Percentiles rank a stretch among this genome's conserved stretches.
These are phyloP conservation scores for Colletotrichum incanum DNA, from an alignment of 2,329 filamentous ascomycete species.

Conservation along the genomic window DNA sequence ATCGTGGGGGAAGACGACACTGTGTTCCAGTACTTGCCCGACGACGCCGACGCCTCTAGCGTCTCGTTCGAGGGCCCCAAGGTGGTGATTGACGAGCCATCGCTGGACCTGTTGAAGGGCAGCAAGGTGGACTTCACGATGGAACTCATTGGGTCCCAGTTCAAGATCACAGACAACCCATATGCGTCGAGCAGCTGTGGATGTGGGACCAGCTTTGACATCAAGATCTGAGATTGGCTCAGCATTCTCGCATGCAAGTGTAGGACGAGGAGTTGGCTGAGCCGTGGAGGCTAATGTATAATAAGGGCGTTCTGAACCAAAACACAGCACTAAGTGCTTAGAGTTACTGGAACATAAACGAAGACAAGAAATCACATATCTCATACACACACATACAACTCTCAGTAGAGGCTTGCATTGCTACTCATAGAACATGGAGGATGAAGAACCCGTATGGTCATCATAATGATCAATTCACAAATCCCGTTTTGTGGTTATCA, in stretches of 20 bases:
- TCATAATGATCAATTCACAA: conserved; percentile 53
- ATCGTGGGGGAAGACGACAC: conserved; percentile 83
- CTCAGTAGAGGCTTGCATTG: conserved; percentile 41
- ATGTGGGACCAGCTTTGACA: conserved; percentile 97
- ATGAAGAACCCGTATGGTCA: conserved; percentile 32
- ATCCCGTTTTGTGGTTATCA: conserved; percentile 49
- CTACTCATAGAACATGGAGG: conserved; percentile 40
- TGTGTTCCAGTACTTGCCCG: conserved; percentile 80
- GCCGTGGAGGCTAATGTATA: not conserved
- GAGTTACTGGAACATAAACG: too few species aligned
- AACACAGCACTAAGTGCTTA: not conserved
- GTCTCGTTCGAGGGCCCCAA: conserved; percentile 69
- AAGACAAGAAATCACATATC: not conserved
- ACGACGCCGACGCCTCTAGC: conserved; percentile 54
- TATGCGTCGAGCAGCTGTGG: conserved; percentile 94
- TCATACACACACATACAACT: conserved; percentile 23
- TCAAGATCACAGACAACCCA: conserved; percentile 96
- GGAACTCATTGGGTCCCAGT: conserved; percentile 91
- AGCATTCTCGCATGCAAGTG: not conserved
- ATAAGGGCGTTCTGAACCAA: too few species aligned
- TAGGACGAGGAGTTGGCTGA: not conserved
- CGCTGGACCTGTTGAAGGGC: conserved; percentile 89
- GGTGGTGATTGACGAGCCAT: conserved; percentile 90
- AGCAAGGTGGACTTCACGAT: conserved; percentile 97
- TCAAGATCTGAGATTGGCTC: conserved; percentile 71